phyloP scores from a whole-genome alignment of 257 asterid genomes.

The Haberlea rhodopensis region DNA sequence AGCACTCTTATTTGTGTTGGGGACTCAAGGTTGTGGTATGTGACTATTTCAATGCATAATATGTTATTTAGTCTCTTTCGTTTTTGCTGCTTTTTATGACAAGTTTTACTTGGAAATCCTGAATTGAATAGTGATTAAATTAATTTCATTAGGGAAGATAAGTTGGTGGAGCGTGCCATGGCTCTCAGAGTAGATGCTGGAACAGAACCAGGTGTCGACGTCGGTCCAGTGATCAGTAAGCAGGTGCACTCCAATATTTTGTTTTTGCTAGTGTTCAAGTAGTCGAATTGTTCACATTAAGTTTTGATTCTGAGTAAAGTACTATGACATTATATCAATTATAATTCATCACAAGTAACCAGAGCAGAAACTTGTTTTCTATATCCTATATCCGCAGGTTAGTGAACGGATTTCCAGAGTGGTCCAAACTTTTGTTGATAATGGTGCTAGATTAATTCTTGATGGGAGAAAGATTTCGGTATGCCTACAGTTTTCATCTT shows the following conservation, averaged over 20 bases:
- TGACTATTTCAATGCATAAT: slow-evolving; percentile 15
- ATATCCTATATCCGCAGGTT: slow-evolving; percentile 40
- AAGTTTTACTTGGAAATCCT: slow-evolving; percentile 20
- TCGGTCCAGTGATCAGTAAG: slow-evolving; percentile 89
- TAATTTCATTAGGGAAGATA: slow-evolving; percentile 63
- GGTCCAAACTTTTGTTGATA: slow-evolving; percentile 64
- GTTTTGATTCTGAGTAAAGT: neutral
- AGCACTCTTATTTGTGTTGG: slow-evolving; percentile 75
- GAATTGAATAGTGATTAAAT: slow-evolving; percentile 20
- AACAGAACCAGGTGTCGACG: slow-evolving; percentile 77
- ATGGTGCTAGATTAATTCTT: slow-evolving; percentile 69
- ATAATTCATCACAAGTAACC: neutral
- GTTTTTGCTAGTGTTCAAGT: slow-evolving; percentile 17
- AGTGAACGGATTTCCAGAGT: slow-evolving; percentile 69
- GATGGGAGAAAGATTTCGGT: slow-evolving; percentile 79
- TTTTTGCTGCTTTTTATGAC: slow-evolving; percentile 13
- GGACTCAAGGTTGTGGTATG: slow-evolving; percentile 62
- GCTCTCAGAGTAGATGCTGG: slow-evolving; percentile 82
- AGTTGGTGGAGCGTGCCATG: slow-evolving; percentile 67
- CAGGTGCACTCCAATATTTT: slow-evolving; percentile 42
- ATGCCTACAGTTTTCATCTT: slow-evolving; percentile 24
- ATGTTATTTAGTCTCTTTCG: slow-evolving; percentile 13
- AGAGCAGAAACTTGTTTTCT: slow-evolving; percentile 12
- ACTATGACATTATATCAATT: neutral
- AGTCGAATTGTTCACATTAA: neutral